Evolutionary conservation across 108 stramenopile genomes (phyloP), one percentile per base, ranked within the genome.

Genomic region (Halocafeteria seosinensis): DNA sequence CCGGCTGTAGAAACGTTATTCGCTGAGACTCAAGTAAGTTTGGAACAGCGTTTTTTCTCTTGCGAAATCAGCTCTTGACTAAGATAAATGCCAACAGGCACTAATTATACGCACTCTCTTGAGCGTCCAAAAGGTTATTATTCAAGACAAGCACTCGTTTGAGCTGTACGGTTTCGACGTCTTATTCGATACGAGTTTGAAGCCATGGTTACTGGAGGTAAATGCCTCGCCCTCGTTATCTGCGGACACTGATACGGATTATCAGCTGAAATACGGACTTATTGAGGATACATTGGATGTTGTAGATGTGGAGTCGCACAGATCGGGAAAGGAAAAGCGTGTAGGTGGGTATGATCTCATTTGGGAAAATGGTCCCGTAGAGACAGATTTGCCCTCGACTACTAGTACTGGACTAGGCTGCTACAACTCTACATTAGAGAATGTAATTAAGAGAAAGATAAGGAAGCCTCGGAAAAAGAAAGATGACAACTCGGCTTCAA

Each of bases 121-220:
- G 13, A 42, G 82, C 11, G 71, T 86, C 24, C 85, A 85, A 74
- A 35, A 61, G 13, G 72, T 80, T 47, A 74, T 89, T 36, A 77
- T 84, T 6, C 77, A 84, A 57, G 86, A 87, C 62, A 76, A 84
- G 58, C 76, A 88, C 63, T 85, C 84, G 61, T 89, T 89, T 61
- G 88, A 89, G 66, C 73, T 85, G 38, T 89, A 88, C 73, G 88
- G 66, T 5, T 67, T 38, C 23, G 66, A 67, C 61, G 66, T 67
- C 12, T 38, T 67, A 30, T 36, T 63, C 5, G 66, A 67, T 28
- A 25, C 27, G 35, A 34, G 75, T 13, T 70, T 85, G 24, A 84
- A 83, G 73, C 85, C 86, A 6, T 89, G 88, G 88, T 77, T 89
- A 25, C 77, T 89, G 1, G 88, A 89, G 67, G 85, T 89, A 12